These are phyloP conservation scores for Eucalyptus cloeziana DNA, from an alignment of 345 rosid species.

Conservation along the genomic window DNA sequence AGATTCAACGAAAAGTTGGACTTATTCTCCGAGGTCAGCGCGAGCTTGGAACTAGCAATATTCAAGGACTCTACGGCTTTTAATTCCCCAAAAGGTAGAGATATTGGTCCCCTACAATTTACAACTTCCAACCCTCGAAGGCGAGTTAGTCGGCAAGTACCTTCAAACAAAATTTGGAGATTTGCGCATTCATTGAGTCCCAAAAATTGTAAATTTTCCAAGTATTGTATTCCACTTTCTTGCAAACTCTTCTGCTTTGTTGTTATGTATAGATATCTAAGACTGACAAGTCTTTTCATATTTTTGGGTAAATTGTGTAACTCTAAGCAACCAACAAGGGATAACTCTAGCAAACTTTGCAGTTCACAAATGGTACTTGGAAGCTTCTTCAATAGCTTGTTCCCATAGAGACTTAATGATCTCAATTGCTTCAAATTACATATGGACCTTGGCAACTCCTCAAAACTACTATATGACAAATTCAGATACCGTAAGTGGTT, in stretches of 20 bases:
- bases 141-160: not conserved
- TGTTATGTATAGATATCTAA: not conserved
- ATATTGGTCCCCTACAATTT: not conserved
- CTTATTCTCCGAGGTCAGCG: accelerated
- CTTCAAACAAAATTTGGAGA: not conserved
- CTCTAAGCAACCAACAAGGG: not conserved
- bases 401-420: not conserved
- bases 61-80: not conserved
- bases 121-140: not conserved
- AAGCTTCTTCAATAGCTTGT: not conserved
- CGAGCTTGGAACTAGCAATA: not conserved
- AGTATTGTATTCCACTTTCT: not conserved
- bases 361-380: not conserved
- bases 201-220: not conserved
- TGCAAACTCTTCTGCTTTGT: not conserved
- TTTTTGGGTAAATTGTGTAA: not conserved
- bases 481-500: not conserved
- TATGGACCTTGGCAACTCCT: not conserved
- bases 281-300: not conserved
- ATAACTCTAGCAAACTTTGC: not conserved
- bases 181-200: accelerated
- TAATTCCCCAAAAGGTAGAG: not conserved
- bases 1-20: not conserved
- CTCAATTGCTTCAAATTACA: not conserved
- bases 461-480: not conserved